phyloP scores from a whole-genome alignment of 164 flowering plant species.

The Berberis thunbergii region DNA sequence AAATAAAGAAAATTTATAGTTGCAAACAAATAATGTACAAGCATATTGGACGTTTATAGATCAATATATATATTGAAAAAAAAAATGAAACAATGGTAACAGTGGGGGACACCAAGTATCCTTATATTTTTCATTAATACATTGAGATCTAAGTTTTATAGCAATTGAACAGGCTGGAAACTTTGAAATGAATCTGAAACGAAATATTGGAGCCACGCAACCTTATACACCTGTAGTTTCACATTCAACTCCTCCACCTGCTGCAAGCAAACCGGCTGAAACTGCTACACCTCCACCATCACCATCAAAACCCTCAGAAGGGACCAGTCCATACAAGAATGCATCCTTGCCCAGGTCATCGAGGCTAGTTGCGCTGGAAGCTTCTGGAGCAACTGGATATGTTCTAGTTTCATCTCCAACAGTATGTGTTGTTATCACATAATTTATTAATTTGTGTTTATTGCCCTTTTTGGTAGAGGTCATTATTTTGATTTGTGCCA shows the following conservation, averaged over 20 bases:
- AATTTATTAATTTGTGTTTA: background rate
- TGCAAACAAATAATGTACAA: no score
- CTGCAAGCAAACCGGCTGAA: slow-evolving; percentile 51
- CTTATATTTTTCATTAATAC: no score
- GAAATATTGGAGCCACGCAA: slow-evolving; percentile 46
- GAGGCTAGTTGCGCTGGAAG: slow-evolving; percentile 67
- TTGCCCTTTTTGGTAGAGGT: no score
- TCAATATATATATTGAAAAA: no score
- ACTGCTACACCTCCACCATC: slow-evolving; percentile 32
- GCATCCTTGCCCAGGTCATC: slow-evolving; percentile 34
- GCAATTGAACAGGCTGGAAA: slow-evolving; percentile 57
- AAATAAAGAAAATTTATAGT: no score
- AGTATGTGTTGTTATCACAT: slow-evolving; percentile 33
- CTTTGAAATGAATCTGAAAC: slow-evolving; percentile 81
- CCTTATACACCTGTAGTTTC: slow-evolving; percentile 34
- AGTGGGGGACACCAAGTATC: no score
- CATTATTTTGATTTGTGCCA: background rate
- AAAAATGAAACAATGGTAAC: no score
- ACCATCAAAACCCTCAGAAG: slow-evolving; percentile 41
- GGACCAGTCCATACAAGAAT: slow-evolving; percentile 45
- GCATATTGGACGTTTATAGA: no score
- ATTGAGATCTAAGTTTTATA: background rate
- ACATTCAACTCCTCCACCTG: slow-evolving; percentile 43
- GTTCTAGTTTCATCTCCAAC: slow-evolving; percentile 69
- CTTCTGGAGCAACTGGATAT: slow-evolving; percentile 62